Conservation (phyloP, 306 rosid genomes). For the Crotalaria pallida region DNA sequence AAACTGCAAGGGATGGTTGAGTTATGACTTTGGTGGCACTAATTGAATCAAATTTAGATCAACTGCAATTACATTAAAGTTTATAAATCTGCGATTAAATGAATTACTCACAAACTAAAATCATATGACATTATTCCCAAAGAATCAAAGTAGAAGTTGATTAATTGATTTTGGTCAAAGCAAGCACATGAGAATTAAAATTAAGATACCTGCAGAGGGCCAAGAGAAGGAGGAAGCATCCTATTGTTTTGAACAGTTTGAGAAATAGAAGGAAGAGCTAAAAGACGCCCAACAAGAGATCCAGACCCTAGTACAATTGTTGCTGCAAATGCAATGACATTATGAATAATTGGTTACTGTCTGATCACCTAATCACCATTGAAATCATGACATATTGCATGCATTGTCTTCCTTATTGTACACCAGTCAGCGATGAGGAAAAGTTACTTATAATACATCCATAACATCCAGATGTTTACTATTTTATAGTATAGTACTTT, state of each 20-base stretch:
- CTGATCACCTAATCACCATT: conserved; percentile 18
- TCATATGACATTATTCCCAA: neutral
- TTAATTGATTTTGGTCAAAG: conserved; percentile 14
- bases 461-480: neutral
- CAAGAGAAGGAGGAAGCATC: conserved; percentile 47
- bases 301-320: conserved; percentile 64
- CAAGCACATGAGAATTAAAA: conserved; percentile 7
- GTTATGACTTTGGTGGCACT: conserved; percentile 9
- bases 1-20: neutral
- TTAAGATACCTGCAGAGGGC: conserved; percentile 66
- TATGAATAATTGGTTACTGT: conserved; percentile 8
- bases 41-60: conserved; percentile 4
- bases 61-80: neutral
- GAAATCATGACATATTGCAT: conserved; percentile 9
- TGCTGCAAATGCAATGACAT: conserved; percentile 66
- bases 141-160: neutral
- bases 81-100: neutral
- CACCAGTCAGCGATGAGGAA: conserved; percentile 2
- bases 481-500: neutral
- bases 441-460: neutral
- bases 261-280: conserved; percentile 40
- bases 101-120: conserved; percentile 12
- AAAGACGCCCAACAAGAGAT: conserved; percentile 63
- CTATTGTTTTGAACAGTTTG: conserved; percentile 37
- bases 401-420: neutral